A percentile compares a stretch with the other conserved stretches of the same genome.
phyloP scores from a whole-genome alignment of 768 basidiomycete species.

The Pleurotus ostreatus region DNA sequence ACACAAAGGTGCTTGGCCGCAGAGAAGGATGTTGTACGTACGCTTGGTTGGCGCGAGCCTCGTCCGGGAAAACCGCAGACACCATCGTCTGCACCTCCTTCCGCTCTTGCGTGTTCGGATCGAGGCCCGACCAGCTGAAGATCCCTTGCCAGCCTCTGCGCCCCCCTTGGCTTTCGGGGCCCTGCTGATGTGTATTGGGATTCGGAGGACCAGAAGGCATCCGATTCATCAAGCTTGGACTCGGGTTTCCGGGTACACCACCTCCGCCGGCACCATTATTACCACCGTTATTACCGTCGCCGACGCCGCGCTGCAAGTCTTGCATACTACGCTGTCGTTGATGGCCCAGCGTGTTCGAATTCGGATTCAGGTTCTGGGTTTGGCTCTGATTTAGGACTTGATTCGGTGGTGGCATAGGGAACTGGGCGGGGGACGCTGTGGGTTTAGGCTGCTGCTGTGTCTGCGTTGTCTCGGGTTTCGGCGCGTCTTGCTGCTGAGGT shows the following conservation, averaged over 20 bases:
- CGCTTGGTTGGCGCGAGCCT: too few species aligned
- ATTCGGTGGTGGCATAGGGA: too few species aligned
- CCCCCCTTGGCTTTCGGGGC: too few species aligned
- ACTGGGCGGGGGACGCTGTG: too few species aligned
- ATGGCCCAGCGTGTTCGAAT: not conserved
- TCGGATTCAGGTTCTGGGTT: too few species aligned
- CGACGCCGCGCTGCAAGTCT: not conserved
- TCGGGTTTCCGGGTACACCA: constrained; percentile 1
- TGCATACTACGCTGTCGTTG: constrained; percentile 11
- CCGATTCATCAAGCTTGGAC: constrained; percentile 6
- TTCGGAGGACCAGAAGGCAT: not conserved
- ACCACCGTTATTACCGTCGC: too few species aligned
- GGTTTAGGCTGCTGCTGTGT: too few species aligned
- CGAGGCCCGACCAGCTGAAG: constrained; percentile 40
- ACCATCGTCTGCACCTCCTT: constrained; percentile 45
- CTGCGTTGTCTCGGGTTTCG: too few species aligned
- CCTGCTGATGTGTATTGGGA: too few species aligned
- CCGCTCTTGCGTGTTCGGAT: constrained; percentile 23
- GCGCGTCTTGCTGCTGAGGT: too few species aligned
- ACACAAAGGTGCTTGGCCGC: not conserved
- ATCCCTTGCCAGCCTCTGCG: constrained; percentile 40
- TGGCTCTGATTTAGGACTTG: too few species aligned
- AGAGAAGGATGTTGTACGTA: constrained; percentile 20
- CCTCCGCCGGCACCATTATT: not conserved
- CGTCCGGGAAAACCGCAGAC: constrained; percentile 22